Percentiles rank a stretch among this genome's conserved stretches.
These are phyloP conservation scores for Trichaptum fuscoviolaceum DNA, from an alignment of 768 basidiomycete genomes.

Conservation along the genomic window DNA sequence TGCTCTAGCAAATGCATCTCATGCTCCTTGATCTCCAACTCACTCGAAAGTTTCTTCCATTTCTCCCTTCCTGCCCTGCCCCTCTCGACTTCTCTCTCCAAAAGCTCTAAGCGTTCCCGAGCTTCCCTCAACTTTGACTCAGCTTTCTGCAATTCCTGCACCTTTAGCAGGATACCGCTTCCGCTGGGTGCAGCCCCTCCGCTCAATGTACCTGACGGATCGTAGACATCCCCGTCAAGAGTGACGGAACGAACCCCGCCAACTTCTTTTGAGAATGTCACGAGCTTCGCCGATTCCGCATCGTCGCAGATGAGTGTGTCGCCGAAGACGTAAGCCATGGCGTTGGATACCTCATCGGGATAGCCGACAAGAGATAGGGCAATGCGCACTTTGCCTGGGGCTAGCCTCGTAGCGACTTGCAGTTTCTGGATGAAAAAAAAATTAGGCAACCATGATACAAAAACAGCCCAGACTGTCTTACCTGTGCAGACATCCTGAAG, in stretches of 20 bases:
- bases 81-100: slow-evolving; percentile 52
- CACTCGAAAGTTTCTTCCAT: slow-evolving; percentile 56
- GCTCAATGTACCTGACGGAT: slow-evolving; percentile 89
- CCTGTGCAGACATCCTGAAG: slow-evolving; percentile 47
- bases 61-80: slow-evolving; percentile 48
- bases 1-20: slow-evolving; percentile 77
- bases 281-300: slow-evolving; percentile 75
- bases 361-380: slow-evolving; percentile 90
- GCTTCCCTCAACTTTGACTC: slow-evolving; percentile 56
- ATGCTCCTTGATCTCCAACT: slow-evolving; percentile 87
- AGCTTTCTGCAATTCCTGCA: slow-evolving; percentile 73
- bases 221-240: slow-evolving; percentile 92
- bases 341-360: slow-evolving; percentile 72
- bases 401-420: slow-evolving; percentile 60
- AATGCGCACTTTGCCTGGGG: slow-evolving; percentile 74
- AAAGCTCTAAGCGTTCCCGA: slow-evolving; percentile 36
- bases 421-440: slow-evolving; percentile 55
- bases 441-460: background rate
- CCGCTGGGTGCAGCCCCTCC: slow-evolving; percentile 84
- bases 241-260: slow-evolving; percentile 81
- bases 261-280: slow-evolving; percentile 73
- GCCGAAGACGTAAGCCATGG: slow-evolving; percentile 92
- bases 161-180: slow-evolving; percentile 70
- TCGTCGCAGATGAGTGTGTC: slow-evolving; percentile 91
- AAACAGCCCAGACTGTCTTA: slow-evolving; percentile 18